A percentile compares a stretch with the other conserved stretches of the same genome.
Conservation (phyloP, 768 basidiomycete species). For the Trametes gibbosa region DNA sequence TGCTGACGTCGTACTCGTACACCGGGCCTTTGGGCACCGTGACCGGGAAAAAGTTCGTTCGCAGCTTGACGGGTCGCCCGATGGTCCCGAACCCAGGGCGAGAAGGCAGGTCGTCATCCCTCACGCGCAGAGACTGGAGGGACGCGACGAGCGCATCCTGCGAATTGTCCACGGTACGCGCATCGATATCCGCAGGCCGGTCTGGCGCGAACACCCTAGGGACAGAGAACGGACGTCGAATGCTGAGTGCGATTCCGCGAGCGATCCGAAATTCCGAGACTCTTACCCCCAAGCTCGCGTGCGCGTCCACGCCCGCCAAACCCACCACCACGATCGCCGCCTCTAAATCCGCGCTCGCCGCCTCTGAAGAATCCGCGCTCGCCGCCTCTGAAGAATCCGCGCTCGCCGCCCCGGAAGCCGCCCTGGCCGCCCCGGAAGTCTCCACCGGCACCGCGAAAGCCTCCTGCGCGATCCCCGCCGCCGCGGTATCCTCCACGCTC, state of each 20-base stretch:
- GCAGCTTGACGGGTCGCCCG: constrained; percentile 44
- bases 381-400: constrained; percentile 18
- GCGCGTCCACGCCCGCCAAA: constrained; percentile 31
- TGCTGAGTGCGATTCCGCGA: constrained; percentile 1
- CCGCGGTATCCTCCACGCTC: constrained; percentile 28
- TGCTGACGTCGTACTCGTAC: constrained; percentile 47
- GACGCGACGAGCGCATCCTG: constrained; percentile 43
- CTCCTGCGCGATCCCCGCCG: constrained; percentile 5
- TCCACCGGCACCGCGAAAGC: constrained; percentile 8
- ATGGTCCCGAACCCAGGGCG: constrained; percentile 47
- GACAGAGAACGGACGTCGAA: no score
- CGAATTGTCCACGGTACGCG: constrained; percentile 44
- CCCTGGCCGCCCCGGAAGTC: constrained; percentile 26
- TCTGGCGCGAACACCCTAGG: constrained; percentile 44
- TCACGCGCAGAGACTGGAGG: constrained; percentile 30
- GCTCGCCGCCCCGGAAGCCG: constrained; percentile 28
- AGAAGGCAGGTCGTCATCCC: constrained; percentile 38
- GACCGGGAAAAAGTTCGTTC: constrained; percentile 53
- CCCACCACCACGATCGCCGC: constrained; percentile 27
- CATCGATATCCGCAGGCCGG: constrained; percentile 46
- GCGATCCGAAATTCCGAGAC: neutral
- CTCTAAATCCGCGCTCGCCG: constrained; percentile 26
- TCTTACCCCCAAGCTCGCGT: constrained; percentile 38
- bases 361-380: constrained; percentile 26
- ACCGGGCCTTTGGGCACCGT: constrained; percentile 45